Conservation (phyloP, 2,329 filamentous ascomycete species). For the Ambrosiella beaveri region DNA sequence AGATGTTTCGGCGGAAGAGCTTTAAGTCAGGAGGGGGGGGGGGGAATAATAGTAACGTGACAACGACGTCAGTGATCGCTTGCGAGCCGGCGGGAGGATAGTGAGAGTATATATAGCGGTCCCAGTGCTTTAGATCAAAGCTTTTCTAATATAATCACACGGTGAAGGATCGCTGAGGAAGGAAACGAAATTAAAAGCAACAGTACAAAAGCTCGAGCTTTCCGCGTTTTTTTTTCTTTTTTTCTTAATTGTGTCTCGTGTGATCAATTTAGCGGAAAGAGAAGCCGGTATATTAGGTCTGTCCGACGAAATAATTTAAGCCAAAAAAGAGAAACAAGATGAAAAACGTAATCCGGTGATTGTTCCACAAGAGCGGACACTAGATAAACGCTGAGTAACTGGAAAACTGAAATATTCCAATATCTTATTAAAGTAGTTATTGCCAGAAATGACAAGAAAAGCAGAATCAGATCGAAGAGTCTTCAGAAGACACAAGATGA, state of each 20-base stretch:
- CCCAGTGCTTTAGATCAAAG: background rate
- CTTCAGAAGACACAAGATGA: background rate
- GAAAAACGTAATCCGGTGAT: background rate
- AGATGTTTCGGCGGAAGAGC: background rate
- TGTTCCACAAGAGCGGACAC: conserved; percentile 1
- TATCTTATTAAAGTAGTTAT: background rate
- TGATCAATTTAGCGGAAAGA: background rate
- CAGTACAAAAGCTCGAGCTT: background rate
- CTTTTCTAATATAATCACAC: background rate
- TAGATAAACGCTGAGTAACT: background rate
- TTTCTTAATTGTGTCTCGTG: background rate
- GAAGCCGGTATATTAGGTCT: background rate
- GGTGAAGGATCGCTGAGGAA: background rate
- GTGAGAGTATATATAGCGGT: background rate
- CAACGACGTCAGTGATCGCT: conserved; percentile 1
- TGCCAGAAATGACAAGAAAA: background rate
- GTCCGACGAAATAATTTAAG: background rate
- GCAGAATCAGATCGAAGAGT: background rate
- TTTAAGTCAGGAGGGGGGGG: background rate
- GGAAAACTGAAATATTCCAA: background rate
- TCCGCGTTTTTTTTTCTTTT: background rate
- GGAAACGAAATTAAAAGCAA: conserved; percentile 4
- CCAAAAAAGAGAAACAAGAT: background rate
- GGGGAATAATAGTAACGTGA: background rate
- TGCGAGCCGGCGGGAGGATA: background rate